phyloP scores from a whole-genome alignment of 805 yeast species.

The Kazachstania taianensis region DNA sequence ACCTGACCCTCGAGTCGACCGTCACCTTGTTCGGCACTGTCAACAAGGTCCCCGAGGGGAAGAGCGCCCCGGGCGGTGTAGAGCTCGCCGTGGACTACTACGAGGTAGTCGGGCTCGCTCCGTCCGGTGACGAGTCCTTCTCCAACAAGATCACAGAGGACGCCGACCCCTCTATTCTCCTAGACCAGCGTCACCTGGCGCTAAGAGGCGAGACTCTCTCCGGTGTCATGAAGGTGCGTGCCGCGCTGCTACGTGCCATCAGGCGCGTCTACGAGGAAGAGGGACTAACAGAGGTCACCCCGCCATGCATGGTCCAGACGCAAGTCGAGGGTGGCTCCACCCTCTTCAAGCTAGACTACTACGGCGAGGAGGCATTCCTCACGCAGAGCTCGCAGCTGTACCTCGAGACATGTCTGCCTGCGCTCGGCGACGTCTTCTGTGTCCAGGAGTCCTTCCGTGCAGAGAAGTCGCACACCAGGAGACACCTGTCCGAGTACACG shows the following conservation, averaged over 20 bases:
- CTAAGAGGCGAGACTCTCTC: slow-evolving; percentile 91
- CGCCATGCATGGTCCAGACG: slow-evolving; percentile 99
- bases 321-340: slow-evolving; percentile 99
- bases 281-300: slow-evolving; percentile 81
- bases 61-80: slow-evolving; percentile 94
- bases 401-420: slow-evolving; percentile 91
- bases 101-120: slow-evolving; percentile 84
- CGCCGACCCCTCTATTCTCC: slow-evolving; percentile 83
- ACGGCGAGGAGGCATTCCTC: slow-evolving; percentile 92
- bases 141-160: slow-evolving; percentile 89
- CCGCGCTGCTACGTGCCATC: slow-evolving; percentile 59
- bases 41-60: slow-evolving; percentile 85
- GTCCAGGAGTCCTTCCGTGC: slow-evolving; percentile 98
- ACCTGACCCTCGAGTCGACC: slow-evolving; percentile 82
- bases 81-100: slow-evolving; percentile 88
- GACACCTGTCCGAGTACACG: slow-evolving; percentile 94
- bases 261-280: slow-evolving; percentile 72
- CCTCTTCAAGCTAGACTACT: slow-evolving; percentile 82
- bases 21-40: slow-evolving; percentile 72
- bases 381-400: slow-evolving; percentile 97
- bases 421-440: slow-evolving; percentile 95
- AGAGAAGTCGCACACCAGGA: slow-evolving; percentile 96
- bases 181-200: slow-evolving; percentile 94
- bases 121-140: slow-evolving; percentile 91
- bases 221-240: slow-evolving; percentile 91